Conservation (phyloP, 2,329 filamentous ascomycete genomes). For the Nannizzia gypsea region DNA sequence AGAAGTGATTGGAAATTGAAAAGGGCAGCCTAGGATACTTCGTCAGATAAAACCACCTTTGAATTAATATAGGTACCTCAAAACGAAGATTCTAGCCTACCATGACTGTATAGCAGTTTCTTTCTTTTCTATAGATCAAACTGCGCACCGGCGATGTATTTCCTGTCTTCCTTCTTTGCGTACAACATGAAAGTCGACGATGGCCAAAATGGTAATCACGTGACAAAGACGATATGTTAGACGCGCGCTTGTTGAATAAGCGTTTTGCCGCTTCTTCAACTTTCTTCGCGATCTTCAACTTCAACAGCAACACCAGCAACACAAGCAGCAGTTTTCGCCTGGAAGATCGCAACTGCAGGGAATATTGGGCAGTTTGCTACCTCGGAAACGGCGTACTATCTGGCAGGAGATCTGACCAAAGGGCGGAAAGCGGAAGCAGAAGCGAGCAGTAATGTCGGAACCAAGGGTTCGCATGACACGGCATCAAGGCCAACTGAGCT, state of each 20-base stretch:
- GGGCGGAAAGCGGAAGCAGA: not conserved
- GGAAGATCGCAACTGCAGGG: too few species aligned
- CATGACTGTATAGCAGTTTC: not conserved
- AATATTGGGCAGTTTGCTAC: too few species aligned
- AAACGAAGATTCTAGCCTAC: not conserved
- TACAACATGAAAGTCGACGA: not conserved
- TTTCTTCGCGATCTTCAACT: not conserved
- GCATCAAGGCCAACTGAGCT: constrained; percentile 75
- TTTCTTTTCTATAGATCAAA: not conserved
- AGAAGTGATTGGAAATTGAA: constrained; percentile 99
- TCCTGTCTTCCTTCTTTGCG: not conserved
- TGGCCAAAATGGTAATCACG: not conserved
- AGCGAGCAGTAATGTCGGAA: constrained; percentile 47
- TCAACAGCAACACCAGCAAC: not conserved
- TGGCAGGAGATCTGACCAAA: too few species aligned
- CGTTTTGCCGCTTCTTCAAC: not conserved
- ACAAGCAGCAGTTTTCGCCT: too few species aligned
- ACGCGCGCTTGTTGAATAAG: not conserved
- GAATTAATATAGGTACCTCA: too few species aligned
- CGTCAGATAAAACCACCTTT: not conserved
- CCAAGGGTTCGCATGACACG: constrained; percentile 64
- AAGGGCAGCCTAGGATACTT: constrained; percentile 60
- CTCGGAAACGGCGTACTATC: too few species aligned
- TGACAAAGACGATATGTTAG: not conserved
- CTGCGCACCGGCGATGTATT: not conserved